Evolutionary conservation across 179 eudicot species (phyloP).

Genomic region (Heliamphora pulchella): DNA sequence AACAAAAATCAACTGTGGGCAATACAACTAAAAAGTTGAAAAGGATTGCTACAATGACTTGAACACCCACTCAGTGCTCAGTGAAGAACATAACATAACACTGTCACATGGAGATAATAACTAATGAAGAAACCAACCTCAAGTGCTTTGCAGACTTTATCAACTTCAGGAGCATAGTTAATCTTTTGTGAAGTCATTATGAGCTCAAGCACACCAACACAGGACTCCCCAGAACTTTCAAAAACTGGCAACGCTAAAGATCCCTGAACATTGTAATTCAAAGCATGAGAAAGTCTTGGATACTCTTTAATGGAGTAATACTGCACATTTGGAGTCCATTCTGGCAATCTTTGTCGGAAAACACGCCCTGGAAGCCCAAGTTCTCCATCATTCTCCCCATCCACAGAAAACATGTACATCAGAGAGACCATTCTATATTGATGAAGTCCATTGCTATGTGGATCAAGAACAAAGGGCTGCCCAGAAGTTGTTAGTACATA

Average conservation of each 20-base stretch:
- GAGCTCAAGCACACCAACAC: constrained; percentile 80
- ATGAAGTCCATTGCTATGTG: constrained; percentile 67
- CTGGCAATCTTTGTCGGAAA: constrained; percentile 70
- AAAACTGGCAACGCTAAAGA: constrained; percentile 74
- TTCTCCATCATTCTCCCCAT: constrained; percentile 49
- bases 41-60: background rate
- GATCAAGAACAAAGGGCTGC: constrained; percentile 86
- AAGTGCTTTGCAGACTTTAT: constrained; percentile 70
- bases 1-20: background rate
- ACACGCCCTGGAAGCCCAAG: constrained; percentile 98
- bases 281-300: constrained; percentile 54
- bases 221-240: constrained; percentile 56
- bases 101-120: background rate
- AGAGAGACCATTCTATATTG: constrained; percentile 78
- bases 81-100: background rate
- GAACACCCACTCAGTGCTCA: background rate
- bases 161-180: constrained; percentile 68
- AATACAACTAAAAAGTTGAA: background rate
- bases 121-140: constrained; percentile 41
- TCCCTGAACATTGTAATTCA: constrained; percentile 52
- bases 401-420: constrained; percentile 70
- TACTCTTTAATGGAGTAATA: constrained; percentile 63
- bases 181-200: constrained; percentile 64
- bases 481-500: constrained; percentile 84
- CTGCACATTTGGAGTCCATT: constrained; percentile 91